Percentiles rank a stretch among this genome's conserved stretches.
Conservation (phyloP, 495 filamentous ascomycete species). For the Neurospora sp. region DNA sequence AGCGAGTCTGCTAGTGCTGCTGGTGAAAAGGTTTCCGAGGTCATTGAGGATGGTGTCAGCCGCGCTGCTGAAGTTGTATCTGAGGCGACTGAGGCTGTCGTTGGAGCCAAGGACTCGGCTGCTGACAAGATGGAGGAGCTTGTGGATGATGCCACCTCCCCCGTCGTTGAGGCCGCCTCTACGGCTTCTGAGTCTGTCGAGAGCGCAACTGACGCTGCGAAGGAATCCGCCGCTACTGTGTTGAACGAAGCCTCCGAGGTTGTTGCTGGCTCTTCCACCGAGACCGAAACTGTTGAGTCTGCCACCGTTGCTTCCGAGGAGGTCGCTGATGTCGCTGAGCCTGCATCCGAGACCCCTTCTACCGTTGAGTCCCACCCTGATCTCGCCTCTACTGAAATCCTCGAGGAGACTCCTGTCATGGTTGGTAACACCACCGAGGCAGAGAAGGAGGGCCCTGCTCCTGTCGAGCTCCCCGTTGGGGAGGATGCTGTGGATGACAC, state of each 20-base stretch:
- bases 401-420: constrained; percentile 15
- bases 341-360: constrained; percentile 4
- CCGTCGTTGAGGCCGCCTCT: constrained; percentile 1
- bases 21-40: constrained; percentile 14
- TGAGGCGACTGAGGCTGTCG: constrained; percentile 4
- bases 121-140: constrained; percentile 10
- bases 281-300: not conserved
- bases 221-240: not conserved
- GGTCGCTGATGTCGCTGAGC: constrained; percentile 11
- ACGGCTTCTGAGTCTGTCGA: not conserved
- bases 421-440: constrained; percentile 15
- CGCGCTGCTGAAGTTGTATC: constrained; percentile 3
- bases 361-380: constrained; percentile 7
- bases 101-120: constrained; percentile 8
- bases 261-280: not conserved
- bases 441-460: constrained; percentile 44
- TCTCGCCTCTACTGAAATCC: constrained; percentile 13
- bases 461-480: constrained; percentile 33
- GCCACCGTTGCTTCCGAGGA: constrained; percentile 5
- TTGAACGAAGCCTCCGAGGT: not conserved
- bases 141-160: constrained; percentile 2
- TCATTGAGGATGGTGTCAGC: constrained; percentile 10
- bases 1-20: constrained; percentile 1
- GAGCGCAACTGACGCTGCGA: not conserved
- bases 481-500: constrained; percentile 3